Evolutionary conservation across 805 yeast species (phyloP), one percentile per base, ranked within the genome.

Genomic region (Phaffomyces opuntiae): DNA sequence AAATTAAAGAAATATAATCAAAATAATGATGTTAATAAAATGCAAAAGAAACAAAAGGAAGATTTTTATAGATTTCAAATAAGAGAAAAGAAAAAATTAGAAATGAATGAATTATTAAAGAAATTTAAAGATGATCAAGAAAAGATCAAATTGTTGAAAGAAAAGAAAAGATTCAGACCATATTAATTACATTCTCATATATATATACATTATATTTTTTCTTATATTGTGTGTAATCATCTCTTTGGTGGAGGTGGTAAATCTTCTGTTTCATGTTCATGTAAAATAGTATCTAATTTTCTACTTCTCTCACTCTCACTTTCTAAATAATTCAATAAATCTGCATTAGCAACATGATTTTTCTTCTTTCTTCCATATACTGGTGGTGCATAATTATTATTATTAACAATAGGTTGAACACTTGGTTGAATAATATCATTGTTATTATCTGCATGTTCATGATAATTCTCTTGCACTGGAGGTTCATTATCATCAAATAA

Each of bases 31-130:
- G 53, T 67, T 49, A 66, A 71, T 44, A 83, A 77, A 63, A 70
- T 75, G 67, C 80, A 83, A 64, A 79, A 75, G 64, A 81, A 81
- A 60, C 90, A 87, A 57, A 87, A 90, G 70, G 74, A 77, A 53
- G 98, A 95, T 67, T 93, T 93, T 72, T 93, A 93, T 72, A 75
- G 96, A 57, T 93, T 90, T 78, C 99, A 93, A 70, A 78, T 93
- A 54, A 81, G 99, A 66, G 96, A 93, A 63, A 77, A 80, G 59
- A 91, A 90, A 75, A 93, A 93, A 72, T 78, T 75, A 51, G 96
- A 91, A 65, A 88, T 93, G 87, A 87, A 87, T 61, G 89, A 87
- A 45, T 70, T 93, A 60, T 72, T 93, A 60, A 71, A 66, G 47
- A 87, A 89, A 62, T 93, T 90, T 69, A 88, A 87, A 63, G 81